A percentile compares a stretch with the other conserved stretches of the same genome.
These are phyloP conservation scores for Thelephora aurantiotincta DNA, from an alignment of 768 basidiomycete genomes.

Conservation along the genomic window DNA sequence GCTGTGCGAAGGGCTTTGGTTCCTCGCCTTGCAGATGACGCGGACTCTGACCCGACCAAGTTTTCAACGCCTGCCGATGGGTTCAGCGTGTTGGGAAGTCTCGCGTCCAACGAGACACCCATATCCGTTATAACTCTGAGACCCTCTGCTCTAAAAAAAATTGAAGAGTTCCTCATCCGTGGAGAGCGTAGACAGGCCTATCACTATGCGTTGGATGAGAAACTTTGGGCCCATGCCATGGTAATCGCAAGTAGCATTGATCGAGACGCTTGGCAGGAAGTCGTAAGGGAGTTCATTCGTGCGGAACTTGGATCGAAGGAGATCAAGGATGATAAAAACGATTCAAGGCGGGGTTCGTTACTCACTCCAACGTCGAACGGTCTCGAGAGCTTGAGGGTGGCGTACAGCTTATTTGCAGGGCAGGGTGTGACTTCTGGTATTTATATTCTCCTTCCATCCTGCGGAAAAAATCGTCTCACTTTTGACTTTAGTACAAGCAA, in stretches of 20 bases:
- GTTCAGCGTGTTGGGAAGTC: neutral
- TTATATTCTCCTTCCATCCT: constrained; percentile 12
- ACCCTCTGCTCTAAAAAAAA: constrained; percentile 55
- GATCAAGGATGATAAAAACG: constrained; percentile 8
- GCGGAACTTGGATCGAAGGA: constrained; percentile 48
- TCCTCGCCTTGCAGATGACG: constrained; percentile 27
- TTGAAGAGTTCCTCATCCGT: constrained; percentile 64
- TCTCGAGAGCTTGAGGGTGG: constrained; percentile 61
- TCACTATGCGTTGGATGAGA: constrained; percentile 76
- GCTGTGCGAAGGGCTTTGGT: constrained; percentile 65
- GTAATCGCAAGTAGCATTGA: constrained; percentile 87
- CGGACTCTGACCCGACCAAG: constrained; percentile 7
- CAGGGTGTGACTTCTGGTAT: constrained; percentile 66
- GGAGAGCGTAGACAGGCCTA: constrained; percentile 84
- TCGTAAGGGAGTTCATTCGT: constrained; percentile 71
- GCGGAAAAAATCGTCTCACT: constrained; percentile 5
- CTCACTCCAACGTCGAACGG: constrained; percentile 23
- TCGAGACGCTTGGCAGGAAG: constrained; percentile 88
- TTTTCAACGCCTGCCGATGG: constrained; percentile 7
- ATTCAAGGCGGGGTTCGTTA: constrained; percentile 9
- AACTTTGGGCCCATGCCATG: constrained; percentile 92
- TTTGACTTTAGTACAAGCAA: constrained; percentile 47
- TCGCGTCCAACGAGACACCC: constrained; percentile 27
- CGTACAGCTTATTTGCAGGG: constrained; percentile 76
- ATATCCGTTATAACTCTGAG: constrained; percentile 46